Evolutionary conservation across 192 early-diverging fungal species (phyloP).

Genomic region (Coemansia sp.): DNA sequence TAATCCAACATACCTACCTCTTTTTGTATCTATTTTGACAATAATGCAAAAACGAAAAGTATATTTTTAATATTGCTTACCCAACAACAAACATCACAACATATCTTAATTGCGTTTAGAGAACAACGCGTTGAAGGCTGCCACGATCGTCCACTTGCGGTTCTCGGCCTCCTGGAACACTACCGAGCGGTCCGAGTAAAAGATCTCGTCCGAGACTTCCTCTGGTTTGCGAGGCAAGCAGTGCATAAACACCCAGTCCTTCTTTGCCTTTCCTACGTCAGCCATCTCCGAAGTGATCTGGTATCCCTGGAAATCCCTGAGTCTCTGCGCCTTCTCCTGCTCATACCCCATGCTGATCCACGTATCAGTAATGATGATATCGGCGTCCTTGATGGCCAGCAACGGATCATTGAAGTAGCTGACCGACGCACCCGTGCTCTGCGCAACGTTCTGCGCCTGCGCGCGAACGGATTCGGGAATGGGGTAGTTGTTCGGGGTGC

Average conservation of each 20-base stretch:
- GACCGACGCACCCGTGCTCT: slow-evolving; percentile 52
- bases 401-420: slow-evolving; percentile 67
- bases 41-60: neutral
- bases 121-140: slow-evolving; percentile 71
- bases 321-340: slow-evolving; percentile 77
- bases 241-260: slow-evolving; percentile 97
- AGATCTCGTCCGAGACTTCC: slow-evolving; percentile 97
- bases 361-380: slow-evolving; percentile 96
- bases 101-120: slow-evolving; percentile 15
- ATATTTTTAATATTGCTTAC: neutral
- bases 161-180: slow-evolving; percentile 99
- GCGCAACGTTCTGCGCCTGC: slow-evolving; percentile 66
- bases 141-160: slow-evolving; percentile 97
- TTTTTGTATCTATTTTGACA: neutral
- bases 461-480: slow-evolving; percentile 68
- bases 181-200: slow-evolving; percentile 86
- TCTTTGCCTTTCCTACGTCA: slow-evolving; percentile 69
- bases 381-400: slow-evolving; percentile 75
- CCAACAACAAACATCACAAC: too few relatives aligned
- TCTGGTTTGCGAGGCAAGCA: slow-evolving; percentile 95
- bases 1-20: neutral
- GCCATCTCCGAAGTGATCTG: slow-evolving; percentile 88
- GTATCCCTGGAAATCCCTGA: slow-evolving; percentile 84
- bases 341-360: slow-evolving; percentile 99
- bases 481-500: slow-evolving; percentile 83